Evolutionary conservation across 2,329 filamentous ascomycete species (phyloP), one percentile per base, ranked within the genome.

Genomic region (Nannizziopsis arthrosporioides): DNA sequence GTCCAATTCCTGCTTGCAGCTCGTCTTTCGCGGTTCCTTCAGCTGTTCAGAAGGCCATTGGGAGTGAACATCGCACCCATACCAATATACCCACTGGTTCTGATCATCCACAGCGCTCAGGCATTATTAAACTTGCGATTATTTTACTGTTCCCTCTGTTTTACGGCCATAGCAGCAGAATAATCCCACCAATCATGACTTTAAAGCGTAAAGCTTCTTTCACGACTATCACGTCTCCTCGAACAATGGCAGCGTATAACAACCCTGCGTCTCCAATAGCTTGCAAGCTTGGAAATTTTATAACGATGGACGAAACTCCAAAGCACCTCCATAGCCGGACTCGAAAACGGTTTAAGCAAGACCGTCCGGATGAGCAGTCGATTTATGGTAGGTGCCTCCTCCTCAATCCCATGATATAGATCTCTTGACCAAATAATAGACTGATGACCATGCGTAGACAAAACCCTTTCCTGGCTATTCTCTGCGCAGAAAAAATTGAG

Each of bases 181-280:
- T 11, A 36, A n/a, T 22, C 19, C 5, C 8, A 17, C 19, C 34
- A 5, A 14, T 11, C 37, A 79, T 80, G 76, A 66, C 68, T 17
- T 64, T 74, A 60, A 80, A 80, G 61, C 75, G 77, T 59, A 80
- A 80, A 60, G 73, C 75, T 39, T 76, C 74, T 37, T 68, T 71
- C 53, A 70, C 73, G 12, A 67, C 59, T 11, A 53, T 72, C 14
- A 58, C 69, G 32, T 67, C 70, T 38, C 62, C 66, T 32, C 65
- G 64, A 50, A 66, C 62, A 60, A 61, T 62, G 50, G 56, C 59
- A 48, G 59, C 58, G 22, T 56, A 61, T 41, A 58, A 59, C 10
- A 61, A 27, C 40, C 38, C 31, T 48, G 51, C 54, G 55, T 47
- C 53, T 59, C 48, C 55, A 50, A 42, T 59, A 46, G 53, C 49